These are phyloP conservation scores for Fusarium sp. DNA, from an alignment of 2,329 filamentous ascomycete species.

Conservation along the genomic window DNA sequence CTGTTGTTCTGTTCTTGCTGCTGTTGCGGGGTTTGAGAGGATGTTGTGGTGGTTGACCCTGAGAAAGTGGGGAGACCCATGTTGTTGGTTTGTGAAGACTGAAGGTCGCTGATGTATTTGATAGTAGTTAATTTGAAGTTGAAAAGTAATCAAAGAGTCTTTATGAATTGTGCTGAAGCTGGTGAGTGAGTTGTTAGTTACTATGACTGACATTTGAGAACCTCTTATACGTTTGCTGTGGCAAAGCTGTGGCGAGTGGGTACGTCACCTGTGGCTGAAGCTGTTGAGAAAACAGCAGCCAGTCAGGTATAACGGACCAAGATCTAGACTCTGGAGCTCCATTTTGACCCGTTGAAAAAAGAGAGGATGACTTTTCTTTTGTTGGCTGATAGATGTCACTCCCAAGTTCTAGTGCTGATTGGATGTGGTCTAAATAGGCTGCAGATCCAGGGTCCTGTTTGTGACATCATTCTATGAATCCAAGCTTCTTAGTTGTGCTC, in stretches of 20 bases:
- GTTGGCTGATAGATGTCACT: background rate
- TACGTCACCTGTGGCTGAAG: conserved; percentile 49
- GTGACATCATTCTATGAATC: conserved; percentile 28
- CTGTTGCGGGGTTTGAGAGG: conserved; percentile 24
- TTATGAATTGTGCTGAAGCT: background rate
- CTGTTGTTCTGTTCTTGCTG: conserved; percentile 21
- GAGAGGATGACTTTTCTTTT: background rate
- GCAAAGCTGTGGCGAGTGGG: conserved; percentile 45
- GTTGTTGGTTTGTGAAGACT: conserved; percentile 4
- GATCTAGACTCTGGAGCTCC: conserved; percentile 3
- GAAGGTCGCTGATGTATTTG: background rate
- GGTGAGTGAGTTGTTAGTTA: background rate
- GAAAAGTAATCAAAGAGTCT: background rate
- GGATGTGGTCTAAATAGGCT: background rate
- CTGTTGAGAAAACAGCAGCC: conserved; percentile 12
- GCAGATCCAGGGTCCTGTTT: conserved; percentile 29
- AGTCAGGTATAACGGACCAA: background rate
- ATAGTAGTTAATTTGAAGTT: background rate
- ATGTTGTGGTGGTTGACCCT: conserved; percentile 15
- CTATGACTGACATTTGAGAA: conserved; percentile 1
- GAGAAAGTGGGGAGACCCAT: conserved; percentile 50
- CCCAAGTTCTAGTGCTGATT: conserved; percentile 22
- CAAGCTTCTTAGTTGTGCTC: background rate
- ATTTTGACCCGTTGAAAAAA: conserved; percentile 1
- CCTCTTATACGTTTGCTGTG: conserved; percentile 44